phyloP scores from a whole-genome alignment of 2,329 filamentous ascomycete genomes.

The Aureobasidium uvarum region DNA sequence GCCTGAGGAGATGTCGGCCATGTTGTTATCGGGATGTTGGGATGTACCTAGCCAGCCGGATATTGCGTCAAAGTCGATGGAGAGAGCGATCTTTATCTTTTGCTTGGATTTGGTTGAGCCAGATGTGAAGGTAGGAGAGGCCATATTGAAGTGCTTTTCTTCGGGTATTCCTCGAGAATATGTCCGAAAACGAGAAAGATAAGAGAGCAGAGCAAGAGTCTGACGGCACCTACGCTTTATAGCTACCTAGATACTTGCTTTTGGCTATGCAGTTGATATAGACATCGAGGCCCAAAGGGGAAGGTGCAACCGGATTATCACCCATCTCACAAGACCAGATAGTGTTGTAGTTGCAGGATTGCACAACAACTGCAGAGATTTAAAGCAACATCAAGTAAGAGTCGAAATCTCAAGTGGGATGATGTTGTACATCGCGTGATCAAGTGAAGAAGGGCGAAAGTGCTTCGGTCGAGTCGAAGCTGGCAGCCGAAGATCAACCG shows the following conservation, averaged over 20 bases:
- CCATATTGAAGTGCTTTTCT: neutral
- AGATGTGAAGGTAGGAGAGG: neutral
- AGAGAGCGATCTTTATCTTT: slow-evolving; percentile 44
- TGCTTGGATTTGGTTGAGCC: slow-evolving; percentile 28
- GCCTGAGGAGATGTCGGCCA: slow-evolving; percentile 56
- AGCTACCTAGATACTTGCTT: slow-evolving; percentile 3
- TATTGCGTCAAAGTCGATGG: slow-evolving; percentile 58
- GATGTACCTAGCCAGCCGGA: slow-evolving; percentile 61
- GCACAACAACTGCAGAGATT: neutral
- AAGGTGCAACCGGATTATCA: slow-evolving; percentile 2
- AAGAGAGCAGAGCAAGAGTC: neutral
- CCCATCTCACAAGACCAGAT: neutral
- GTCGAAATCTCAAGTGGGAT: neutral
- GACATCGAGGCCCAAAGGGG: slow-evolving; percentile 1
- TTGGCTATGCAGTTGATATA: slow-evolving; percentile 1
- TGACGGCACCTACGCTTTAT: neutral
- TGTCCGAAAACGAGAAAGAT: too few relatives aligned
- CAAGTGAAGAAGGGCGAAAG: neutral
- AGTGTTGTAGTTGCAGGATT: neutral
- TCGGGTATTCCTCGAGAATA: too few relatives aligned
- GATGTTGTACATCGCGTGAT: neutral
- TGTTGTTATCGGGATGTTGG: slow-evolving; percentile 52
- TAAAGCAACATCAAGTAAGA: neutral
- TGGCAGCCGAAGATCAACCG: neutral
- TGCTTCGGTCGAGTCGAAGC: neutral